Conservation (phyloP, 306 rosid species). For the Prunus dulcis region DNA sequence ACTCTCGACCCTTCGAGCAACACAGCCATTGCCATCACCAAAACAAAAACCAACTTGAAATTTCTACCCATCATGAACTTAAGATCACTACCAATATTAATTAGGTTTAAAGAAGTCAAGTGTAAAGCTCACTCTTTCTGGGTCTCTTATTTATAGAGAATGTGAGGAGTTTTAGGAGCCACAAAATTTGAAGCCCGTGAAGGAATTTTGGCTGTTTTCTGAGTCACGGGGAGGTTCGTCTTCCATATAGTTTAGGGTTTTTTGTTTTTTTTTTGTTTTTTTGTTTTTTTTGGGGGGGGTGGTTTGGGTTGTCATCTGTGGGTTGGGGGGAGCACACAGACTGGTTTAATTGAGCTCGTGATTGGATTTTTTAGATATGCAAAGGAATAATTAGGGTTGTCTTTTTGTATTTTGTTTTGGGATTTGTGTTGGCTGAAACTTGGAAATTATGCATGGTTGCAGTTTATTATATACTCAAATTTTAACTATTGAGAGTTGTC, state of each 20-base stretch:
- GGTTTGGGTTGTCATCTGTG: neutral
- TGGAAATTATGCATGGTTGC: too few species aligned
- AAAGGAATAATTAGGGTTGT: too few species aligned
- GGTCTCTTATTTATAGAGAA: neutral
- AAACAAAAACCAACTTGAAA: slow-evolving; percentile 4
- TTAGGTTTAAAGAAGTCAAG: neutral
- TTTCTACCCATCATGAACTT: slow-evolving; percentile 5
- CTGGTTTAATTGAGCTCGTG: neutral
- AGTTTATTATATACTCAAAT: too few species aligned
- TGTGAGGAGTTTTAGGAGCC: slow-evolving; percentile 8
- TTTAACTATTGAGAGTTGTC: too few species aligned
- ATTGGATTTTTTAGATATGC: neutral
- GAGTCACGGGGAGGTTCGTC: slow-evolving; percentile 22
- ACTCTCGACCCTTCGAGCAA: slow-evolving; percentile 26
- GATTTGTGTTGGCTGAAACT: too few species aligned
- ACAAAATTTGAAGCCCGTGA: slow-evolving; percentile 35
- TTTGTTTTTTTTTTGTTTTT: too few species aligned
- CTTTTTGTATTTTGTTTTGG: too few species aligned
- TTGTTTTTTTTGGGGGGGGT: neutral
- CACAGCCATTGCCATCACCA: slow-evolving; percentile 2
- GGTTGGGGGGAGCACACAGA: neutral
- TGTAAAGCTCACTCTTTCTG: neutral
- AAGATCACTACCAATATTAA: neutral
- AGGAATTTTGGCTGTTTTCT: slow-evolving; percentile 27
- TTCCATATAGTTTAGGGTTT: neutral